Conservation (phyloP, 257 asterid genomes). For the Solanum dulcamara region DNA sequence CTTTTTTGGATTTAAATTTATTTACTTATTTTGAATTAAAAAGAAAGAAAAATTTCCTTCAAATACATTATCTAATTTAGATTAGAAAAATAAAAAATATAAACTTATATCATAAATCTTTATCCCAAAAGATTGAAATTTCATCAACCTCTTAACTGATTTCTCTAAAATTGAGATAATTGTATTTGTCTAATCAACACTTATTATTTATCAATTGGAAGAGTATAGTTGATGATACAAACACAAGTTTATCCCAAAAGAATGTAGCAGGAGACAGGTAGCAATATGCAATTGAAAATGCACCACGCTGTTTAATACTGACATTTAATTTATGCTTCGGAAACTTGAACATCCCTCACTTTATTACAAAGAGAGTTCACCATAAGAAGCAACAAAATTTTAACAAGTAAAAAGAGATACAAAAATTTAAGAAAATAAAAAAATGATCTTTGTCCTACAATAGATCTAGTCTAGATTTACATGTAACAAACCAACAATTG, state of each 20-base stretch:
- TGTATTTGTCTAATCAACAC: no score
- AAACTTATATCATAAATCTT: no score
- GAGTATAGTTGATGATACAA: no score
- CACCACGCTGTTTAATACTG: background rate
- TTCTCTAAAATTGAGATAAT: background rate
- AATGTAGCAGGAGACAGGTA: slow-evolving; percentile 7
- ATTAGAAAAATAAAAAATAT: no score
- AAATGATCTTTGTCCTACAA: background rate
- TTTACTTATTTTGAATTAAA: background rate
- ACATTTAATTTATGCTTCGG: slow-evolving; percentile 2
- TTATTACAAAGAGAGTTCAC: background rate
- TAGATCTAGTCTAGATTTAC: background rate
- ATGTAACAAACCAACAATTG: background rate
- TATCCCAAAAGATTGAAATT: background rate
- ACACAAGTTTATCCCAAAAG: no score
- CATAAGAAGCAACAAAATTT: background rate
- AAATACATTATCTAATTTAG: no score
- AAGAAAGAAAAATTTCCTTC: no score
- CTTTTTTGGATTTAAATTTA: background rate
- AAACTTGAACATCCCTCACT: slow-evolving; percentile 1
- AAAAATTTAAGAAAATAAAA: background rate
- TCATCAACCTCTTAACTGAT: background rate
- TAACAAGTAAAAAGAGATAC: no score
- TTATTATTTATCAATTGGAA: no score
- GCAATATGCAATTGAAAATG: background rate